A percentile compares a stretch with the other conserved stretches of the same genome.
Evolutionary conservation across 345 rosid species (phyloP).

Genomic region (Cochlearia excelsa): DNA sequence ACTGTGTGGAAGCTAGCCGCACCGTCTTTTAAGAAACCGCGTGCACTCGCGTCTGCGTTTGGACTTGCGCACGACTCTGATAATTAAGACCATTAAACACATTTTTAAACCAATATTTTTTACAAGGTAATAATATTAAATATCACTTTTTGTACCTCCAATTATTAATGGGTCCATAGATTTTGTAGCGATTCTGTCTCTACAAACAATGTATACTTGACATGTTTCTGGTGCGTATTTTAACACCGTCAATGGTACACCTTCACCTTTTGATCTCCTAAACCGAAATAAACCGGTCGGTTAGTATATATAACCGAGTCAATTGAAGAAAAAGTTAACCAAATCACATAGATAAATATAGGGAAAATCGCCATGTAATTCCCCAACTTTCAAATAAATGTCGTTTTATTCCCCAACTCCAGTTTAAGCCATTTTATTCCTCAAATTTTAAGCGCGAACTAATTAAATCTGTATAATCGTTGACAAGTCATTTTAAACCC

Average conservation of each 20-base stretch:
- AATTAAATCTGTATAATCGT: no score
- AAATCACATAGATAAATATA: no score
- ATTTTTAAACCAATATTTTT: neutral
- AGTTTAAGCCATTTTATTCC: no score
- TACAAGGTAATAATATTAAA: no score
- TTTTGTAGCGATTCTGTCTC: constrained; percentile 42
- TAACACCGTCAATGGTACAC: constrained; percentile 53
- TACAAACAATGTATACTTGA: constrained; percentile 52
- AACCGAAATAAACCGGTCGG: constrained; percentile 15
- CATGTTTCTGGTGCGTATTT: constrained; percentile 54
- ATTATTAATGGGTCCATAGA: constrained; percentile 38
- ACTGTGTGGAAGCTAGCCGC: constrained; percentile 32
- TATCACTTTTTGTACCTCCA: constrained; percentile 39
- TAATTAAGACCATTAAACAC: neutral
- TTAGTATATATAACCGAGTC: constrained; percentile 1
- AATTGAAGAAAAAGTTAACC: neutral
- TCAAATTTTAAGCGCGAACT: no score
- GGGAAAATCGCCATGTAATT: no score
- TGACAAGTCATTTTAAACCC: no score
- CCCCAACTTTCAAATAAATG: no score
- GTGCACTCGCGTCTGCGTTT: neutral
- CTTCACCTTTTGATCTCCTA: constrained; percentile 59
- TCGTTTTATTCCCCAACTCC: no score
- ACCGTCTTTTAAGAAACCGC: constrained; percentile 28
- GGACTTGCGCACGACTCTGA: constrained; percentile 27